Evolutionary conservation across 495 filamentous ascomycete species (phyloP).

Genomic region (Hypoxylon crocopeplum): DNA sequence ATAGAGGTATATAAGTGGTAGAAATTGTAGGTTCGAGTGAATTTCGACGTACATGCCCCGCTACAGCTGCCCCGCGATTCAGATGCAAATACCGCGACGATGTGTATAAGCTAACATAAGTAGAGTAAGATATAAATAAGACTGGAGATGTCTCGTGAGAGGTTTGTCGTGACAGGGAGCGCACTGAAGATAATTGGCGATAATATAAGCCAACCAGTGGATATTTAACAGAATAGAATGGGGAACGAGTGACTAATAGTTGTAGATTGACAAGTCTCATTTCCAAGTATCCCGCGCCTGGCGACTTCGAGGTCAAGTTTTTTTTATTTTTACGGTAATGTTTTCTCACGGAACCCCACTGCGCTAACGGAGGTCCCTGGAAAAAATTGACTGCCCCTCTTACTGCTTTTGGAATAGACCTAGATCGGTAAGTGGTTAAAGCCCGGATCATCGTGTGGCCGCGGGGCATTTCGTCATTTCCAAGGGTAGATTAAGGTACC

Average conservation of each 20-base stretch:
- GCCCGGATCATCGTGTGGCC: conserved; percentile 23
- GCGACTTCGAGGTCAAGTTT: conserved; percentile 12
- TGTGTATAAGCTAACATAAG: conserved; percentile 19
- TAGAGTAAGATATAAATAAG: background rate
- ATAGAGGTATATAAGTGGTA: conserved; percentile 1
- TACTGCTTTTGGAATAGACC: conserved; percentile 24
- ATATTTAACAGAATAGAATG: conserved; percentile 12
- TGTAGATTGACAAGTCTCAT: background rate
- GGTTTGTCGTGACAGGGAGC: too few relatives aligned
- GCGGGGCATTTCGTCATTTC: conserved; percentile 36
- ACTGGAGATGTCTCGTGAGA: too few relatives aligned
- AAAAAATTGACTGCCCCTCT: conserved; percentile 37
- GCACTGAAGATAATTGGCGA: background rate
- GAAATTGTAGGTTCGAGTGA: conserved; percentile 16
- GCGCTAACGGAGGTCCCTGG: conserved; percentile 2
- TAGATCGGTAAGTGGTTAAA: conserved; percentile 9
- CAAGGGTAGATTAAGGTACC: background rate
- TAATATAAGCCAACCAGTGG: background rate
- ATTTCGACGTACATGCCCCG: conserved; percentile 35
- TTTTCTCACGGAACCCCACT: conserved; percentile 8
- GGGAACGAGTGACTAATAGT: conserved; percentile 25
- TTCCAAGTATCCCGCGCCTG: background rate
- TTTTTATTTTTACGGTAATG: conserved; percentile 26
- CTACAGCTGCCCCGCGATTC: conserved; percentile 26
- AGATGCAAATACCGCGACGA: conserved; percentile 10